Evolutionary conservation across 2,329 filamentous ascomycete species (phyloP), one percentile per base, ranked within the genome.

Genomic region (Fonsecaea pugnacius): DNA sequence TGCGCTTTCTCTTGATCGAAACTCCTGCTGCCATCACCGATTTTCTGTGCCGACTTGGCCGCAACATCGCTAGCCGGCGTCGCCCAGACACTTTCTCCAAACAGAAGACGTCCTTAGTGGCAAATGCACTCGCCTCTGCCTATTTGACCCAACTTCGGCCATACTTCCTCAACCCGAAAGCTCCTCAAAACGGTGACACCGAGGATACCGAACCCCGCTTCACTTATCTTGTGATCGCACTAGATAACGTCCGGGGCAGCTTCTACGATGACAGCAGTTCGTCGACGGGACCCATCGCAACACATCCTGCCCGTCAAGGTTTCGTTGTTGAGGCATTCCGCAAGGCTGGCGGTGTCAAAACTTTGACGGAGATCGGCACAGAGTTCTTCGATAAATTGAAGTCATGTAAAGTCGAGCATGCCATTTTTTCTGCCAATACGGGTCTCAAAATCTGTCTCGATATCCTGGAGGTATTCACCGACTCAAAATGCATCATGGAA

Each of bases 311-410:
- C 43, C 63, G 58, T 21, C 74, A 88, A 66, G 90, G 92, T 50
- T 84, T 95, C 32, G 88, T 98, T 38, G 82, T 99, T 27, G 84
- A 93, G 61, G 90, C 92, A 0, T 97, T 99, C 80, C 94, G 93
- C 75, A 88, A 91, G 65, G 85, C 87, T 54, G 88, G 87, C 43
- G 94, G 95, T 0, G 83, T 99, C 64, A 84, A 87, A 8, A 83
- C 87, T 4, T 79, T 98, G 65, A 92, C 91, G 70, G 80, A 84
- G 0, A 88, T 96, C 73, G 83, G 96, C 9, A 80, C 86, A 46
- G 82, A 85, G 18, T 95, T 96, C 71, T 83, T 86, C 58, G 77
- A 83, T 7, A 85, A 88, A 65, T 82, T 86, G 33, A 80, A 82
- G 64, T 74, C 75, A 4, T 77, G 84, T 33, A 78, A 81, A 12